These are phyloP conservation scores for Suillus sp. DNA, from an alignment of 768 basidiomycete species.

Conservation along the genomic window DNA sequence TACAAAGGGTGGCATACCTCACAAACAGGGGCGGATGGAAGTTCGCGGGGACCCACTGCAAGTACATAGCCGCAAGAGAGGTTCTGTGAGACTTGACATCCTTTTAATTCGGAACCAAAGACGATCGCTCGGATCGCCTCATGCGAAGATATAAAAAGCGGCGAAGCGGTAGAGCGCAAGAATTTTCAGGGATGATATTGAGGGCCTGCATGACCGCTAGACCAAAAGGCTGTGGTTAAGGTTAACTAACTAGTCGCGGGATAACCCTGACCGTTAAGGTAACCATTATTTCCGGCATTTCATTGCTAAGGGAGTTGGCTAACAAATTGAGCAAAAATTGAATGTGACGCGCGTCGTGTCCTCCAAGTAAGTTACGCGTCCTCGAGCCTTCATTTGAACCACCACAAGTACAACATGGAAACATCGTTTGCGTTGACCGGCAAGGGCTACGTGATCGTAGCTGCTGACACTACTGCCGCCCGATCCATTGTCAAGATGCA, in stretches of 20 bases:
- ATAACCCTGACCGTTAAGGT: neutral
- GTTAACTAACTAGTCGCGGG: neutral
- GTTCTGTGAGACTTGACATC: neutral
- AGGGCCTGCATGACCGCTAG: neutral
- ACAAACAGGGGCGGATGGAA: neutral
- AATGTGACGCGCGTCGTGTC: constrained; percentile 33
- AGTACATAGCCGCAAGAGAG: neutral
- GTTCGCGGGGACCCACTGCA: neutral
- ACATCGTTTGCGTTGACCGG: constrained; percentile 89
- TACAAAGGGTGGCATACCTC: neutral
- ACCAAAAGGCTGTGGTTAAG: neutral
- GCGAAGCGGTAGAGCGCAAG: neutral
- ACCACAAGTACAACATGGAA: constrained; percentile 61
- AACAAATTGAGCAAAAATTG: constrained; percentile 22
- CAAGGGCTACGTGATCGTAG: constrained; percentile 91
- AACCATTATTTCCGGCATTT: constrained; percentile 7
- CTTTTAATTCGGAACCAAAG: neutral
- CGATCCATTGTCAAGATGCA: constrained; percentile 99
- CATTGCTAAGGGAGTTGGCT: constrained; percentile 8
- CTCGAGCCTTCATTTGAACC: constrained; percentile 10
- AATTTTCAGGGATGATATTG: neutral
- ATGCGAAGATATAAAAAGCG: neutral
- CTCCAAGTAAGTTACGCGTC: constrained; percentile 26
- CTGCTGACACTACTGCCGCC: constrained; percentile 86
- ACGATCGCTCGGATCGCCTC: neutral